phyloP scores from a whole-genome alignment of 345 rosid species.

The Eucalyptus curtisii region DNA sequence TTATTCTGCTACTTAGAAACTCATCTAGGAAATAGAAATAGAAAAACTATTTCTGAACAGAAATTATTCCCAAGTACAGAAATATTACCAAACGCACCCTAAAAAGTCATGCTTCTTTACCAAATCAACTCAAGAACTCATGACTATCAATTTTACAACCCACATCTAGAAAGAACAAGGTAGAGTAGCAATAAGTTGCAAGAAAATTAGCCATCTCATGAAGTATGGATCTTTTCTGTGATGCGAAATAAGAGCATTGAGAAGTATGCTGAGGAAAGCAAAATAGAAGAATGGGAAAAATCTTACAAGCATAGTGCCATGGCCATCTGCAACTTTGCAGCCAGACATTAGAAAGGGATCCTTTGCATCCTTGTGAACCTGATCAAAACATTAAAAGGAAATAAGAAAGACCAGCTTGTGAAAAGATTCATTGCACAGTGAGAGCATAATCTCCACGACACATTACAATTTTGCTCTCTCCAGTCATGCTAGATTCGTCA shows the following conservation, averaged over 20 bases:
- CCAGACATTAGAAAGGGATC: slow-evolving; percentile 97
- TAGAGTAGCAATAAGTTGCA: background rate
- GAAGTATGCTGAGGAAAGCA: background rate
- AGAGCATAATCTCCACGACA: background rate
- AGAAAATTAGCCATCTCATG: background rate
- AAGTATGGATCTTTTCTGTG: background rate
- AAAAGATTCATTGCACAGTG: background rate
- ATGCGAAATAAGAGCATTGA: background rate
- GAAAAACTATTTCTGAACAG: too few relatives aligned
- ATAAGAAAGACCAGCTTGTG: background rate
- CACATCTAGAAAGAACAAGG: background rate
- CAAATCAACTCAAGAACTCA: background rate
- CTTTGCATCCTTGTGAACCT: slow-evolving; percentile 78
- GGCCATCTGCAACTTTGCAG: slow-evolving; percentile 97
- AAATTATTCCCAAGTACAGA: rapidly evolving
- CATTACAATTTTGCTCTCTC: slow-evolving; percentile 91
- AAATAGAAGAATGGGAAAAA: background rate
- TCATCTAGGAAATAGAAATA: rapidly evolving
- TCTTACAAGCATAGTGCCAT: slow-evolving; percentile 85
- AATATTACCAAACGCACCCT: background rate
- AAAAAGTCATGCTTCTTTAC: background rate
- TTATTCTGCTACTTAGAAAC: too few relatives aligned
- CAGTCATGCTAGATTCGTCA: slow-evolving; percentile 99
- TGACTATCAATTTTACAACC: background rate
- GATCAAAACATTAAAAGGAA: background rate